Evolutionary conservation across 257 asterid species (phyloP).

Genomic region (Solanum chmielewskii): DNA sequence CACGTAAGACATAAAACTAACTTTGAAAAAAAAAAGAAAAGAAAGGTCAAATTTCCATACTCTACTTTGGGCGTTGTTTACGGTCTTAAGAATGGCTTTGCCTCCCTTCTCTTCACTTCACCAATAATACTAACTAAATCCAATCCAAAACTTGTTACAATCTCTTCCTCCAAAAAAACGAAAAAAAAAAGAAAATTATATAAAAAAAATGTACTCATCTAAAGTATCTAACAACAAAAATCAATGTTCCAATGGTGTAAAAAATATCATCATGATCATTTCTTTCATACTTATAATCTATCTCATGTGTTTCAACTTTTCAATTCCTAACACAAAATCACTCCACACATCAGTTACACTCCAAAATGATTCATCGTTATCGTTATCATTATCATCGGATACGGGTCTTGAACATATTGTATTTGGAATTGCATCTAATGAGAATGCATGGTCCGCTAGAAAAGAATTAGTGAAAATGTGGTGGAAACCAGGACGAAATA

Average conservation of each 20-base stretch:
- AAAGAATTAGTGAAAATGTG: conserved; percentile 45
- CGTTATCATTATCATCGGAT: conserved; percentile 3
- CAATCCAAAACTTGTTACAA: background rate
- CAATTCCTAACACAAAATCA: conserved; percentile 8
- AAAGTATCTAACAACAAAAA: conserved; percentile 5
- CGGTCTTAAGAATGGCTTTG: background rate
- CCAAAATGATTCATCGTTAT: background rate
- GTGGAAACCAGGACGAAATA: conserved; percentile 56
- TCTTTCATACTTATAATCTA: conserved; percentile 13
- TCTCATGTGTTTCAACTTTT: conserved; percentile 14
- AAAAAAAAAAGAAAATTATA: background rate
- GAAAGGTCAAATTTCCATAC: background rate
- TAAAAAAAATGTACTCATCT: conserved; percentile 29
- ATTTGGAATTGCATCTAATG: conserved; percentile 62
- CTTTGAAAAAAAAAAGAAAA: background rate
- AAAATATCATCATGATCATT: conserved; percentile 12
- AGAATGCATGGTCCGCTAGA: conserved; percentile 35
- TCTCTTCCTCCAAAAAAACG: background rate
- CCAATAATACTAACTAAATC: background rate
- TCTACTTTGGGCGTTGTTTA: background rate
- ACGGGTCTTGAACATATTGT: conserved; percentile 55
- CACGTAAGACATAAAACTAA: background rate
- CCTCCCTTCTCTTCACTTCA: background rate
- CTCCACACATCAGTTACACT: conserved; percentile 10
- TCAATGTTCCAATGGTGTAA: conserved; percentile 5